Conservation (phyloP, 1,284 basidiomycete genomes). For the Moesziomyces sp. region DNA sequence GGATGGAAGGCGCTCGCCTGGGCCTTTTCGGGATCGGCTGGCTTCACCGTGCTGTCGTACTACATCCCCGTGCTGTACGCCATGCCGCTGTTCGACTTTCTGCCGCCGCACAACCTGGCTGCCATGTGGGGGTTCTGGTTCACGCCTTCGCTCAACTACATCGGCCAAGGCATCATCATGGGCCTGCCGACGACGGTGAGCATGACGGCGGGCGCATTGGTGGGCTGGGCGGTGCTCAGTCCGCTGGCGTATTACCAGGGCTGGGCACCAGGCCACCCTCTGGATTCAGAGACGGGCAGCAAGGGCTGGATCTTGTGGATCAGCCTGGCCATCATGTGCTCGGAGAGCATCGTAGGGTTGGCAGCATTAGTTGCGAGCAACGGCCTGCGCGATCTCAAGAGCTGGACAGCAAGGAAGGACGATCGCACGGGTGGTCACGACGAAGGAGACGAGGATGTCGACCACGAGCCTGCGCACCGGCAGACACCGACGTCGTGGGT, state of each 20-base stretch:
- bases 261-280: constrained; percentile 40
- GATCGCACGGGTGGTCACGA: constrained; percentile 64
- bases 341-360: constrained; percentile 79
- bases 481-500: constrained; percentile 86
- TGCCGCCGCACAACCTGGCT: constrained; percentile 74
- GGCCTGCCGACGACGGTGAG: constrained; percentile 91
- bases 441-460: constrained; percentile 72
- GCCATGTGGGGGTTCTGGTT: constrained; percentile 94
- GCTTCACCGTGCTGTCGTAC: constrained; percentile 72
- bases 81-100: constrained; percentile 86
- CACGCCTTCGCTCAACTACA: constrained; percentile 81
- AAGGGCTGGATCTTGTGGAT: constrained; percentile 77
- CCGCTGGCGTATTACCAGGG: constrained; percentile 79
- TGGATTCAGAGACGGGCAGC: constrained; percentile 44
- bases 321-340: constrained; percentile 90
- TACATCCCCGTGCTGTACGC: constrained; percentile 90
- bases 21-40: constrained; percentile 63
- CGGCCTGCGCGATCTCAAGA: constrained; percentile 29
- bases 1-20: constrained; percentile 45
- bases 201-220: constrained; percentile 95
- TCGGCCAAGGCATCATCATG: constrained; percentile 87
- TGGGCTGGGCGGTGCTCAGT: constrained; percentile 91
- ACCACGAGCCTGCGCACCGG: constrained; percentile 81
- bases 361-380: constrained; percentile 38
- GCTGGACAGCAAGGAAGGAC: constrained; percentile 18